Evolutionary conservation across 2,329 filamentous ascomycete genomes (phyloP).

Genomic region (Colletotrichum sp.): DNA sequence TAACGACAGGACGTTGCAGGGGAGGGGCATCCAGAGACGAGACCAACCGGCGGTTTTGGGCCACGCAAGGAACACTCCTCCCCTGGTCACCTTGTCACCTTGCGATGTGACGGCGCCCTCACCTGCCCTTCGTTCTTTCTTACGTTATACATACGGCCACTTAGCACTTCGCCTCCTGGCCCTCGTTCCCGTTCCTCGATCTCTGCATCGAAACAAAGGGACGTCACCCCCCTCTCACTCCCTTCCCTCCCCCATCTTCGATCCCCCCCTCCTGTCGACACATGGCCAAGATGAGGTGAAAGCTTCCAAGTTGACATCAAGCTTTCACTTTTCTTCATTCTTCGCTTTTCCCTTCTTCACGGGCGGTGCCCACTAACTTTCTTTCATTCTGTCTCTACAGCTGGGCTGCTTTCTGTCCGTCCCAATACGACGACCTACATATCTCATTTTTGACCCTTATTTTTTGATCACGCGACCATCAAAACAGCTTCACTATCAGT

Average conservation of each 20-base stretch:
- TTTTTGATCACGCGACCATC: neutral
- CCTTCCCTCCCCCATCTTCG: neutral
- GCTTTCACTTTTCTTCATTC: neutral
- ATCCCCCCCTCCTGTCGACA: neutral
- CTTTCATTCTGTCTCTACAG: constrained; percentile 3
- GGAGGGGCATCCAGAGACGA: neutral
- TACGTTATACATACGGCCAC: neutral
- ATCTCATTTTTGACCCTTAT: neutral
- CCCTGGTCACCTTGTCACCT: neutral
- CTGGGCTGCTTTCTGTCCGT: constrained; percentile 9
- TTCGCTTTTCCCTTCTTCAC: neutral
- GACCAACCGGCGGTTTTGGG: constrained; percentile 5
- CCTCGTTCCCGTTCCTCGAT: neutral
- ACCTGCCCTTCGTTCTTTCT: neutral
- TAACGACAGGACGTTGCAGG: neutral
- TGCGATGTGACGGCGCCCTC: neutral
- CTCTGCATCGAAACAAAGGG: neutral
- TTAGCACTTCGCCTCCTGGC: neutral
- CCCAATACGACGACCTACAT: neutral
- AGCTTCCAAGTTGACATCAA: neutral
- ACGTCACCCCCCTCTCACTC: neutral
- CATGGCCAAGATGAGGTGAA: constrained; percentile 16
- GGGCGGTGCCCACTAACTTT: constrained; percentile 10
- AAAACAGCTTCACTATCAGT: neutral
- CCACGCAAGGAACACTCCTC: neutral